phyloP scores from a whole-genome alignment of 1,284 basidiomycete genomes.

The Puccinia hordei region DNA sequence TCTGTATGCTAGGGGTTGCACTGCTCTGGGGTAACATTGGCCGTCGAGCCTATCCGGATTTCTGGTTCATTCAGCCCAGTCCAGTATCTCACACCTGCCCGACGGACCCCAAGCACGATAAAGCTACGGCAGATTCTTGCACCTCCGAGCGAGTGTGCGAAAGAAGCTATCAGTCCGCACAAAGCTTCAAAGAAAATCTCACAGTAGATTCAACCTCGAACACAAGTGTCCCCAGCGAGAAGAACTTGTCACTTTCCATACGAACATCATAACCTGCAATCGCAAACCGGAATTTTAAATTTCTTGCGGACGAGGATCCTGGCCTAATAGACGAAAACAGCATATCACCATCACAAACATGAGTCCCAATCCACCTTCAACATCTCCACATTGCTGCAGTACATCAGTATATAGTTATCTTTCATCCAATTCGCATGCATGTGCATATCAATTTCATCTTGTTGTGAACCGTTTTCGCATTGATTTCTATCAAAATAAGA shows the following conservation, averaged over 20 bases:
- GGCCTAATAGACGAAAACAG: background rate
- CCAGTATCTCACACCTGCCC: background rate
- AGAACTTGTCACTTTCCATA: background rate
- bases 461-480: no score
- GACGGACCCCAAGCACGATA: background rate
- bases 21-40: conserved; percentile 42
- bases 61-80: conserved; percentile 20
- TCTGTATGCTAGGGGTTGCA: background rate
- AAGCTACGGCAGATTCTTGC: background rate
- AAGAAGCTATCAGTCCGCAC: background rate
- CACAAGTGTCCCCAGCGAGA: background rate
- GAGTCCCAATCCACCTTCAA: no score
- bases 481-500: no score
- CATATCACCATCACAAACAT: background rate
- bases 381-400: no score
- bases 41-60: conserved; percentile 28
- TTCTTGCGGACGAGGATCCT: background rate
- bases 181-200: background rate
- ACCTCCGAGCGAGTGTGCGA: background rate
- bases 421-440: background rate
- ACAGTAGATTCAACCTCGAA: background rate
- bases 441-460: no score
- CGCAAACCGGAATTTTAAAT: background rate
- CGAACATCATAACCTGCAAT: background rate
- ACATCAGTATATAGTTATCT: background rate